A percentile compares a stretch with the other conserved stretches of the same genome.
phyloP scores from a whole-genome alignment of 495 filamentous ascomycete genomes.

The Hypoxylon lienhwacheense region DNA sequence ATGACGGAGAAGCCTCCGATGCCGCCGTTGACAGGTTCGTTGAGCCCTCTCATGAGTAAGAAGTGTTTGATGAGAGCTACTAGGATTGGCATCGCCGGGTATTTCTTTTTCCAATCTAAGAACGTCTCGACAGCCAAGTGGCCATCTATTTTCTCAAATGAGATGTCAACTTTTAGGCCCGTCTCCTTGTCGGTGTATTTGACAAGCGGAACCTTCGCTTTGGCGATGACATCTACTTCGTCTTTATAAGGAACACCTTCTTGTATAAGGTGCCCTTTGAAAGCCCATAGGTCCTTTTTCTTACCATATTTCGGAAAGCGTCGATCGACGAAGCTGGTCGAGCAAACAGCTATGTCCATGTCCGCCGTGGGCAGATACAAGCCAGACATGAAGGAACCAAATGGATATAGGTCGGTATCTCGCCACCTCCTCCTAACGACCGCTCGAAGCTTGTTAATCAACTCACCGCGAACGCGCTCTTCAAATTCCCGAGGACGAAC shows the following conservation, averaged over 20 bases:
- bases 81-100: constrained; percentile 79
- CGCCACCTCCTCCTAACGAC: constrained; percentile 55
- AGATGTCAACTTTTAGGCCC: constrained; percentile 80
- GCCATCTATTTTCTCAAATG: constrained; percentile 89
- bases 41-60: constrained; percentile 80
- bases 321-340: constrained; percentile 55
- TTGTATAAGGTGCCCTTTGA: constrained; percentile 54
- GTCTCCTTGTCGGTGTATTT: constrained; percentile 80
- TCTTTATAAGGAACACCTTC: constrained; percentile 52
- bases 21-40: constrained; percentile 86
- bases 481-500: constrained; percentile 78
- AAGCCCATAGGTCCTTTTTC: constrained; percentile 45
- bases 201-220: constrained; percentile 87
- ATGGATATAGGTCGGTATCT: constrained; percentile 65
- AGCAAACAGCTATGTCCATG: constrained; percentile 89
- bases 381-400: constrained; percentile 89
- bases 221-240: constrained; percentile 63
- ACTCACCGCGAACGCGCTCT: constrained; percentile 66
- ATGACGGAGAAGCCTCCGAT: constrained; percentile 94
- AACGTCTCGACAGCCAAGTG: constrained; percentile 78
- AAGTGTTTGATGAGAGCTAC: constrained; percentile 91
- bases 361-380: constrained; percentile 90
- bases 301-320: constrained; percentile 41
- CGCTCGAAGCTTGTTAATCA: constrained; percentile 62
- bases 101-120: constrained; percentile 70